phyloP scores from a whole-genome alignment of 2,329 filamentous ascomycete genomes.

The Pseudocercospora pini-densiflorae region DNA sequence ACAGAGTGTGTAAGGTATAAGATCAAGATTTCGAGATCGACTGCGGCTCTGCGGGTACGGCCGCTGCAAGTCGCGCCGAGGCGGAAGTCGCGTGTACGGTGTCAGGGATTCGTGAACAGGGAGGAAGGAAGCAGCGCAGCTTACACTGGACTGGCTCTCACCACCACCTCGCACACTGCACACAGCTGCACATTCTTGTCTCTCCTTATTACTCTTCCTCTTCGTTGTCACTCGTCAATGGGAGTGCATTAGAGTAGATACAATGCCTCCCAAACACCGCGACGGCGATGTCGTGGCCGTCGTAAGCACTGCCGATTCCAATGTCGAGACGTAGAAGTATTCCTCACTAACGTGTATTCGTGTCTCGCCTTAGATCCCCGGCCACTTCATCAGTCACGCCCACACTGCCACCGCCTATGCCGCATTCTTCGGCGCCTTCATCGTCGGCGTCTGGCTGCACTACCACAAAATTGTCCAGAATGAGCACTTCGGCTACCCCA shows the following conservation, averaged over 20 bases:
- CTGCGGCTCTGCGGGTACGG: neutral
- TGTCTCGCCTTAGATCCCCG: slow-evolving; percentile 62
- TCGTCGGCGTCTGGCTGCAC: slow-evolving; percentile 79
- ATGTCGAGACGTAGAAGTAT: slow-evolving; percentile 9
- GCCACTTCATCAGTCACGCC: slow-evolving; percentile 85
- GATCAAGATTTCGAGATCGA: slow-evolving; percentile 2
- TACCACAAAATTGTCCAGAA: slow-evolving; percentile 98
- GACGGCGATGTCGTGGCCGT: slow-evolving; percentile 66
- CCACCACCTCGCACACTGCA: no score
- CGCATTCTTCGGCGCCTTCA: slow-evolving; percentile 84
- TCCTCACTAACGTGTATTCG: slow-evolving; percentile 22
- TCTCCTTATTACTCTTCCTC: slow-evolving; percentile 14
- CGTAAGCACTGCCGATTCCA: slow-evolving; percentile 48
- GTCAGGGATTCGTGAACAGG: slow-evolving; percentile 12
- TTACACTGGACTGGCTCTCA: no score
- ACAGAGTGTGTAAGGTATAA: neutral
- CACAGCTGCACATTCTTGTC: slow-evolving; percentile 14
- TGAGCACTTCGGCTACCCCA: slow-evolving; percentile 70
- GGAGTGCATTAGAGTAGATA: neutral
- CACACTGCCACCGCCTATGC: slow-evolving; percentile 85
- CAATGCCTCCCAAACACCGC: slow-evolving; percentile 65
- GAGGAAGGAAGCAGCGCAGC: neutral
- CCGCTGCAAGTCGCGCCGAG: slow-evolving; percentile 1
- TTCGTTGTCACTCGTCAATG: slow-evolving; percentile 10
- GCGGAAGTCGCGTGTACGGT: slow-evolving; percentile 14